Conservation (phyloP, 192 early-diverging fungal genomes). For the Dissophora ornata region DNA sequence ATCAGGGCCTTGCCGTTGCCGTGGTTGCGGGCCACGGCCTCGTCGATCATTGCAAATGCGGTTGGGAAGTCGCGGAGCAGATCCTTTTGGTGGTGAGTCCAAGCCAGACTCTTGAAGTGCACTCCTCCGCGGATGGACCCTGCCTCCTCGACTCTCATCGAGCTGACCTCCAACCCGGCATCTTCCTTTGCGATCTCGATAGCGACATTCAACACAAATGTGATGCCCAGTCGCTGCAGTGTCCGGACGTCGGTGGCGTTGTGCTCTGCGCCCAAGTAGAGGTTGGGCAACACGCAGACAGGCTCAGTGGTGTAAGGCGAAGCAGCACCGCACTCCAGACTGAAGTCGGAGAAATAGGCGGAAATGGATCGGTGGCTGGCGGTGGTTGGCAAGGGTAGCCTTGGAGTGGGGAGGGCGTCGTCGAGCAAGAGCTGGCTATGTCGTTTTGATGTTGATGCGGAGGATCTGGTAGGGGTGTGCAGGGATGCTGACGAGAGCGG, state of each 20-base stretch:
- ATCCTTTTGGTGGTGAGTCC: slow-evolving; percentile 80
- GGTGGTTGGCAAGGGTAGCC: slow-evolving; percentile 16
- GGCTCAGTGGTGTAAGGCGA: slow-evolving; percentile 69
- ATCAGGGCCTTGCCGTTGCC: slow-evolving; percentile 69
- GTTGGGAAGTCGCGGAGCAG: slow-evolving; percentile 67
- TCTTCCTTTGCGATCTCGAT: slow-evolving; percentile 68
- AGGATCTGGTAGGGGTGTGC: background rate
- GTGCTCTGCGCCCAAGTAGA: slow-evolving; percentile 75
- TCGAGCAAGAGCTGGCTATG: slow-evolving; percentile 44
- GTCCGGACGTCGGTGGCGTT: slow-evolving; percentile 68
- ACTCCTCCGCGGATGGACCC: slow-evolving; percentile 28
- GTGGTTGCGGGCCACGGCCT: slow-evolving; percentile 45
- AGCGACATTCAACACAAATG: slow-evolving; percentile 79
- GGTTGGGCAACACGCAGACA: slow-evolving; percentile 68
- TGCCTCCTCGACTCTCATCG: background rate
- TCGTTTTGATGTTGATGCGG: slow-evolving; percentile 12
- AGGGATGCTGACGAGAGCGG: slow-evolving; percentile 23
- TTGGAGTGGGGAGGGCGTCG: slow-evolving; percentile 36
- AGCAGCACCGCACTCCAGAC: slow-evolving; percentile 46
- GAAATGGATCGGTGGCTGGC: slow-evolving; percentile 44
- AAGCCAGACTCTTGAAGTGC: slow-evolving; percentile 70
- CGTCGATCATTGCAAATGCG: slow-evolving; percentile 75
- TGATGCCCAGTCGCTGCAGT: slow-evolving; percentile 64
- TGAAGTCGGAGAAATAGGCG: slow-evolving; percentile 53
- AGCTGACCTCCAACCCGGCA: slow-evolving; percentile 21